Evolutionary conservation across 768 basidiomycete genomes (phyloP), one percentile per base, ranked within the genome.

Genomic region (Hirschioporus abietinus): DNA sequence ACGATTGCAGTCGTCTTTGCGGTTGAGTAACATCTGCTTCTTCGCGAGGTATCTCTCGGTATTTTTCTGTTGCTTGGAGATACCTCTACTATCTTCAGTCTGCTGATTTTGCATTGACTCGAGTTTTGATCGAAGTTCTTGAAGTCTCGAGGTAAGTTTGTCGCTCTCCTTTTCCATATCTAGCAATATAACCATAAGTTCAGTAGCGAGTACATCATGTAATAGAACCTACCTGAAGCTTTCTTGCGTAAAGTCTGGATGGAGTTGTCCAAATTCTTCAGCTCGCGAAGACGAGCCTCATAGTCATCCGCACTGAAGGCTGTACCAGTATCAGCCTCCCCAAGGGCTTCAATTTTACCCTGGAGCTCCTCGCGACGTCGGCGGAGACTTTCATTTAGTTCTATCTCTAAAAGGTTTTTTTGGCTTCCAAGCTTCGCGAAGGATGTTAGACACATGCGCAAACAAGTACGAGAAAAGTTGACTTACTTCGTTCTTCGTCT

Each of bases 31-130:
- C 81, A 97, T 91, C 74, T 95, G 92, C 57, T 90, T 85, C 77
- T 99, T 99, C 26, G 95, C 89, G 8, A 96, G 84, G 76, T 96
- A 97, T 23, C 96, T 87, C 74, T 99, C 97, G 0, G 95, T 93
- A 68, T 88, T 93, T 83, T 99, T 99, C 75, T 98, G 95, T 70
- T 96, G 89, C 66, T 88, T 87, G n/a, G 91, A 87, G 67, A 98
- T 92, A 52, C 85, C 88, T 9, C 94, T 89, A 62, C 85, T 87
- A 71, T 97, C 95, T 72, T 99, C 96, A 0, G 85, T 75, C 73
- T 98, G 96, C 70, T 94, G 88, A 8, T 83, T 84, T 71, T 96
- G 92, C 1, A 89, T 77, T 67, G 84, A 83, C 73, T 99, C 96
- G 24, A 97, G 76, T 0, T 82, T 80, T 17, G 78, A 73, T 7